Conservation (phyloP, 2,329 filamentous ascomycete species). For the Phaeomoniella chlamydospora region DNA sequence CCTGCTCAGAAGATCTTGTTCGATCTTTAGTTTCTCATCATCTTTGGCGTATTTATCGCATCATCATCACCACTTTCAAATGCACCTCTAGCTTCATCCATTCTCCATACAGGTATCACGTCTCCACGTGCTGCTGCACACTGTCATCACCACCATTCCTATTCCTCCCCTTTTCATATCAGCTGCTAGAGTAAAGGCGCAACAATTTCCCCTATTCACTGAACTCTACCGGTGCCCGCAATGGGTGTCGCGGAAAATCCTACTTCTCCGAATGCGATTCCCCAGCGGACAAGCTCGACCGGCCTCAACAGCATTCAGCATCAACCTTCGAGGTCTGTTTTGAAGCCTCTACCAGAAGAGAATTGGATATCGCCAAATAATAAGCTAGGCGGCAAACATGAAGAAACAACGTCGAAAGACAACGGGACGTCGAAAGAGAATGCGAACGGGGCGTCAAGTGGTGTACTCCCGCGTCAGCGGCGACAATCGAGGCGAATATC, state of each 20-base stretch:
- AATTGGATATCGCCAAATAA: conserved; percentile 41
- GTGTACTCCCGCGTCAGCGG: background rate
- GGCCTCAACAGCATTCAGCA: conserved; percentile 23
- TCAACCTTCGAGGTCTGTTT: conserved; percentile 20
- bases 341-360: conserved; percentile 44
- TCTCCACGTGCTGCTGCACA: no score
- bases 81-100: no score
- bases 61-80: no score
- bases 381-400: conserved; percentile 12
- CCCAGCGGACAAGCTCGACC: conserved; percentile 58
- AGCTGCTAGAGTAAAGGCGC: no score
- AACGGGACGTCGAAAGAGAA: conserved; percentile 21
- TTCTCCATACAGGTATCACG: no score
- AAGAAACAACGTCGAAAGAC: conserved; percentile 7
- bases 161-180: no score
- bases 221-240: background rate
- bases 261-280: conserved; percentile 50
- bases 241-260: conserved; percentile 9
- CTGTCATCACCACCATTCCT: no score
- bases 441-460: conserved; percentile 16
- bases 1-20: no score
- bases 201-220: no score
- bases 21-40: no score
- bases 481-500: conserved; percentile 10
- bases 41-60: no score